A percentile compares a stretch with the other conserved stretches of the same genome.
phyloP scores from a whole-genome alignment of 2,329 filamentous ascomycete genomes.

The Venturia nashicola region DNA sequence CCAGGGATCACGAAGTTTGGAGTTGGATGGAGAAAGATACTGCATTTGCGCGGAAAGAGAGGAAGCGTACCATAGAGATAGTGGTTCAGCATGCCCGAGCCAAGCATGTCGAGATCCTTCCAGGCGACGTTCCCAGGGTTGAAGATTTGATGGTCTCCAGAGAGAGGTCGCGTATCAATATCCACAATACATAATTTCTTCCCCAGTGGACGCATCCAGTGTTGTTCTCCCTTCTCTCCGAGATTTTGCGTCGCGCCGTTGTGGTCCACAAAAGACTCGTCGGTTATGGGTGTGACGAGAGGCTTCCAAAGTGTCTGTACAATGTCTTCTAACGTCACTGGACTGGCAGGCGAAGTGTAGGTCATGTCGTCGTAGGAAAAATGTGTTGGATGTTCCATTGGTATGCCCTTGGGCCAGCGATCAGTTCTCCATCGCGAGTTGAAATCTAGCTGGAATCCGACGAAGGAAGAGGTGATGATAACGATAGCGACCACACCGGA shows the following conservation, averaged over 20 bases:
- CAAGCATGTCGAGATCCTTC: conserved; percentile 18
- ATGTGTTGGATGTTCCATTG: background rate
- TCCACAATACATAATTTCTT: conserved; percentile 19
- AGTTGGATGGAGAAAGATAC: background rate
- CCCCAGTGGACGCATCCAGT: conserved; percentile 17
- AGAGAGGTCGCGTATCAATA: conserved; percentile 18
- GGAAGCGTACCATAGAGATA: conserved; percentile 23
- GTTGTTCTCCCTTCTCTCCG: background rate
- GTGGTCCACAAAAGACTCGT: background rate
- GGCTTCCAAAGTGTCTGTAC: conserved; percentile 7
- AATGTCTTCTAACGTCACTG: background rate
- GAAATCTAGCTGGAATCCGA: background rate
- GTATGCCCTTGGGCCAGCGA: background rate
- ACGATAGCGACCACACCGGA: background rate
- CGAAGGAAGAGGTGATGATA: background rate
- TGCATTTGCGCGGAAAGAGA: background rate
- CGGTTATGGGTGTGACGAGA: background rate
- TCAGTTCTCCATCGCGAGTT: background rate
- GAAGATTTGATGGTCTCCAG: conserved; percentile 9
- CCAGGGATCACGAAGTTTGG: too few relatives aligned
- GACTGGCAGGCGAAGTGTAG: background rate
- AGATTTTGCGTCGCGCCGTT: background rate
- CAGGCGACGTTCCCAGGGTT: conserved; percentile 12
- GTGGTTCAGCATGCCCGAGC: conserved; percentile 28
- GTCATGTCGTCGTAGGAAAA: background rate